A percentile compares a stretch with the other conserved stretches of the same genome.
phyloP scores from a whole-genome alignment of 2,329 filamentous ascomycete species.

The Neurospora sp. region DNA sequence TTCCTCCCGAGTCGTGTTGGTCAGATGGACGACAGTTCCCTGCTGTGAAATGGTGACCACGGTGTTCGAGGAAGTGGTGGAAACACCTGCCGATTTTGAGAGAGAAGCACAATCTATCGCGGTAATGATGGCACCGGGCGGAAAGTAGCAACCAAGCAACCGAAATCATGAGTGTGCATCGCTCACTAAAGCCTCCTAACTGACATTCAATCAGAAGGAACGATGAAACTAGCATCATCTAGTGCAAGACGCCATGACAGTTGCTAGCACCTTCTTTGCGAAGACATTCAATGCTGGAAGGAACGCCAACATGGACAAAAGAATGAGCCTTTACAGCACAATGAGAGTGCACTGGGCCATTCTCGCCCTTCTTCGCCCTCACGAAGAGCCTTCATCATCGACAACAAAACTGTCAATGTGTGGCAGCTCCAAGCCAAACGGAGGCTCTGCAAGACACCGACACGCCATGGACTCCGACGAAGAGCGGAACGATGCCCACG shows the following conservation, averaged over 20 bases:
- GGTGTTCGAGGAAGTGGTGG: background rate
- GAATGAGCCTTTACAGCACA: background rate
- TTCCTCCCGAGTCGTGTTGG: background rate
- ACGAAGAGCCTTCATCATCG: background rate
- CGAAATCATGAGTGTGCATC: background rate
- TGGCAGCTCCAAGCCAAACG: background rate
- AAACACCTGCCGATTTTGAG: background rate
- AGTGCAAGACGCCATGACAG: background rate
- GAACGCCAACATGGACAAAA: background rate
- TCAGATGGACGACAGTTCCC: background rate
- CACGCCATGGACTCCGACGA: background rate
- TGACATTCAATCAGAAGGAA: background rate
- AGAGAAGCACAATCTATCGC: background rate
- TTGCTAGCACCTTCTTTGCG: background rate
- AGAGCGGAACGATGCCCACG: background rate
- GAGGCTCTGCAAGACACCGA: background rate
- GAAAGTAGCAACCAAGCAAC: background rate
- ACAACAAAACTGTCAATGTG: background rate
- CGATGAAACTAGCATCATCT: background rate
- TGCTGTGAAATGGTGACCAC: background rate
- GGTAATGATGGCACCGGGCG: background rate
- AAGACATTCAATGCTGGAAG: background rate
- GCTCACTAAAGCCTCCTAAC: background rate
- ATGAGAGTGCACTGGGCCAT: background rate
- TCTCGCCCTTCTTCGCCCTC: background rate